Evolutionary conservation across 192 early-diverging fungal species (phyloP).

Genomic region (Pilobolus umbonatus): DNA sequence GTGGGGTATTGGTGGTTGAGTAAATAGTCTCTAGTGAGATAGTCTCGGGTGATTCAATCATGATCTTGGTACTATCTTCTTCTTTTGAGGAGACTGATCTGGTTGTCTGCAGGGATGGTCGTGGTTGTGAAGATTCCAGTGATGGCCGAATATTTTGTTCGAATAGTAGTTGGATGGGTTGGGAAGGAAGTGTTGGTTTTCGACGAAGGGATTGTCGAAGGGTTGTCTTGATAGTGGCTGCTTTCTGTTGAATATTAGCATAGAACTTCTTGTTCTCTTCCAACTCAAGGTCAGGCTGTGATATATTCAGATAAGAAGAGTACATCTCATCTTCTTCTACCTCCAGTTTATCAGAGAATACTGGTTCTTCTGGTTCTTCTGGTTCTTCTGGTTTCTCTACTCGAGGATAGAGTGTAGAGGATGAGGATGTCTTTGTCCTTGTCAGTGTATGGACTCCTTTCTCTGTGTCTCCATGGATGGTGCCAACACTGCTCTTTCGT

Average conservation of each 20-base stretch:
- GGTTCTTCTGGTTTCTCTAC: no score
- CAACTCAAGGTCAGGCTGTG: background rate
- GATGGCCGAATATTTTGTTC: conserved; percentile 14
- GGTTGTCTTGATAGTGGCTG: conserved; percentile 10
- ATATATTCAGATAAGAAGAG: conserved; percentile 7
- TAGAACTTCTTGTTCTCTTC: no score
- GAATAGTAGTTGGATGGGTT: conserved; percentile 10
- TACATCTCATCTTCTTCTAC: conserved; percentile 16
- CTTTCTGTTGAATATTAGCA: conserved; percentile 17
- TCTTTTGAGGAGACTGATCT: conserved; percentile 1
- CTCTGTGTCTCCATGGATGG: background rate
- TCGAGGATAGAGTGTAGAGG: no score
- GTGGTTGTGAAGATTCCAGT: conserved; percentile 3
- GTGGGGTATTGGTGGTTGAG: no score
- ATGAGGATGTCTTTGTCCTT: background rate
- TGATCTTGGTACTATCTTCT: conserved; percentile 12
- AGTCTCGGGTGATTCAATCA: no score
- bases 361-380: background rate
- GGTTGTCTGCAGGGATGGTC: conserved; percentile 12
- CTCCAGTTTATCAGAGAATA: conserved; percentile 23
- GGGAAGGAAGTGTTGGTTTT: conserved; percentile 9
- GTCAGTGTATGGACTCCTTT: conserved; percentile 1
- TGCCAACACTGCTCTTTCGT: conserved; percentile 3
- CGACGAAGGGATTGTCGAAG: conserved; percentile 19
- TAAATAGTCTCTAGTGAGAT: no score